Evolutionary conservation across 2,329 filamentous ascomycete genomes (phyloP), one percentile per base, ranked within the genome.

Genomic region (Botrytis aclada): DNA sequence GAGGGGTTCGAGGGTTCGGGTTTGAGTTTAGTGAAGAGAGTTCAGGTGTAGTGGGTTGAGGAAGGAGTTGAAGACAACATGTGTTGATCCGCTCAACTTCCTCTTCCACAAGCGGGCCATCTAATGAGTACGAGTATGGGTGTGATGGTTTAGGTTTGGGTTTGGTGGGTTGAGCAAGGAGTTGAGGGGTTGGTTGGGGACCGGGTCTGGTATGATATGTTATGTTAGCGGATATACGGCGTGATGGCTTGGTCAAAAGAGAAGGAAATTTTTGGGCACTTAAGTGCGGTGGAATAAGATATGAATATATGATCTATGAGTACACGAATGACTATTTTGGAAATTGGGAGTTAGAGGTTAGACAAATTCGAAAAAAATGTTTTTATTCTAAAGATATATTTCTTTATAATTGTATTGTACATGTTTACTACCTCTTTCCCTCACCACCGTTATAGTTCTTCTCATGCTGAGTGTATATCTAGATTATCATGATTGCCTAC

Each of bases 21-120:
- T n/a, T 51, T 56, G n/a, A 1, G n/a, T 18, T 56, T 51, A 51
- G 25, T n/a, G 47, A 51, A 51, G 25, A 51, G 47, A 12, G 16
- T 16, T n/a, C 25, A 6, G 12, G 47, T n/a, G 25, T n/a, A 51
- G 14, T 51, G 47, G 2, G 0, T 7, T 3, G 25, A 51, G 10
- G 22, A 51, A n/a, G 47, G 12, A 7, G 25, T n/a, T 14, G 25
- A n/a, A 2, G 2, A n/a, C 47, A 3, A 29, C 1, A 56, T 56
- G 1, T 56, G 2, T 29, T 56, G 2, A 6, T 9, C 14, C 14
- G 0, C 16, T 0, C 25, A 51, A 7, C 25, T n/a, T 51, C 3
- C 3, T 56, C n/a, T 56, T 56, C 51, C 6, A 6, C 14, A 8
- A 56, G 14, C 9, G 25, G 3, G 6, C 6, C 18, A 18, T 29